phyloP scores from a whole-genome alignment of 2,329 filamentous ascomycete species.

The Colletotrichum tabaci region DNA sequence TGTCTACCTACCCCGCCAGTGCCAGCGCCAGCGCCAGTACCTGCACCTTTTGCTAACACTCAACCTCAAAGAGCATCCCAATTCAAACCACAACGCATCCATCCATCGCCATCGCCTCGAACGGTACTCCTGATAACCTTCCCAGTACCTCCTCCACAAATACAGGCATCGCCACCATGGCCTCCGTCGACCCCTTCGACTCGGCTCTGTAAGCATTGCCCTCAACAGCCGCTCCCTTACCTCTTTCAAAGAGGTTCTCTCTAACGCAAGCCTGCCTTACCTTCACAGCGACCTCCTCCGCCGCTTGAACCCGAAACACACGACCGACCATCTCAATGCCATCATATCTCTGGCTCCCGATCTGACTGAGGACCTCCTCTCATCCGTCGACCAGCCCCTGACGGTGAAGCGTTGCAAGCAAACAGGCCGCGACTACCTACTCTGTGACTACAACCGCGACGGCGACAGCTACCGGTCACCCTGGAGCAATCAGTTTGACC shows the following conservation, averaged over 20 bases:
- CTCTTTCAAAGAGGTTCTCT: conserved; percentile 27
- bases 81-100: conserved; percentile 14
- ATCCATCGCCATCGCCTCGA: conserved; percentile 7
- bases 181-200: conserved; percentile 77
- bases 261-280: conserved; percentile 14
- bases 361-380: conserved; percentile 96
- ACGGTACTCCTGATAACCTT: not conserved
- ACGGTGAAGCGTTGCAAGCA: conserved; percentile 88
- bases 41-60: conserved; percentile 25
- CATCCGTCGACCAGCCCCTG: conserved; percentile 96
- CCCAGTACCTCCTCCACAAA: not conserved
- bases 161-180: conserved; percentile 53
- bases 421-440: conserved; percentile 93
- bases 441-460: conserved; percentile 99
- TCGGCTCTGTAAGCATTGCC: conserved; percentile 76
- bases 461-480: conserved; percentile 97
- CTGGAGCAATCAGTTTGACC: conserved; percentile 99
- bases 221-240: conserved; percentile 23
- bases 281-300: conserved; percentile 90
- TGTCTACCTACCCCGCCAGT: conserved; percentile 25
- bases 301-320: conserved; percentile 95
- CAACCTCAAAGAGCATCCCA: conserved; percentile 19
- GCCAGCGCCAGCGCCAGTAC: conserved; percentile 23
- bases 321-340: conserved; percentile 86
- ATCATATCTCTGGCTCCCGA: conserved; percentile 92